Evolutionary conservation across 805 yeast species (phyloP), one percentile per base, ranked within the genome.

Genomic region (Teunomyces panamensis): DNA sequence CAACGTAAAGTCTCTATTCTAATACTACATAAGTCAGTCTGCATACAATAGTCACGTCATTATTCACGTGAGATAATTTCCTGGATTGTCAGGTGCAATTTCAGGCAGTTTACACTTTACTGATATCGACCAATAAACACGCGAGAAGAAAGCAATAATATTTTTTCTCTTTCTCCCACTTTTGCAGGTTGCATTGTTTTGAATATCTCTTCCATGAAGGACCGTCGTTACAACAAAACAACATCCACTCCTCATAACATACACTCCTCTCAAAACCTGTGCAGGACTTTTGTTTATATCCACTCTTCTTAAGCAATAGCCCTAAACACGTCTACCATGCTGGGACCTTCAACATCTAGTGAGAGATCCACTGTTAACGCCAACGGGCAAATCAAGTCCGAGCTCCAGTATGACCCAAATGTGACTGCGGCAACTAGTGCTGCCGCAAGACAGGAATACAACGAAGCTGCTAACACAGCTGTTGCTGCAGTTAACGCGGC

Each of bases 281-380:
- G 64, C 64, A 60, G 64, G 64, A 60, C 52, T 30, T 45, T 49
- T 55, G 59, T 53, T 57, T 58, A 56, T 54, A 56, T 51, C 48
- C 56, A 50, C 44, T 28, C 26, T 41, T 13, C 41, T n/a, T 16
- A 17, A 27, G 34, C 29, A 43, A 43, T 44, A 34, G 33, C 34
- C 30, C 33, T 29, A 36, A n/a, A 16, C 28, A 44, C 43, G 41
- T 37, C 41, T 37, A 37, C 28, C 17, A 37, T 37, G 41, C 63
- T 60, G 63, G 62, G 61, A 20, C 65, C 67, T 30, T 63, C 69
- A 11, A 63, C 68, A 24, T 61, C 65, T 26, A 63, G 59, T 49
- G 69, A 65, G 49, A 53, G 69, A 48, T 59, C 55, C 24, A 49
- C 55, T 9, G 51, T 46, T 28, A 47, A 26, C 17, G 10, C 41